These are phyloP conservation scores for Cucurbita maxima DNA, from an alignment of 306 rosid species.

Conservation along the genomic window DNA sequence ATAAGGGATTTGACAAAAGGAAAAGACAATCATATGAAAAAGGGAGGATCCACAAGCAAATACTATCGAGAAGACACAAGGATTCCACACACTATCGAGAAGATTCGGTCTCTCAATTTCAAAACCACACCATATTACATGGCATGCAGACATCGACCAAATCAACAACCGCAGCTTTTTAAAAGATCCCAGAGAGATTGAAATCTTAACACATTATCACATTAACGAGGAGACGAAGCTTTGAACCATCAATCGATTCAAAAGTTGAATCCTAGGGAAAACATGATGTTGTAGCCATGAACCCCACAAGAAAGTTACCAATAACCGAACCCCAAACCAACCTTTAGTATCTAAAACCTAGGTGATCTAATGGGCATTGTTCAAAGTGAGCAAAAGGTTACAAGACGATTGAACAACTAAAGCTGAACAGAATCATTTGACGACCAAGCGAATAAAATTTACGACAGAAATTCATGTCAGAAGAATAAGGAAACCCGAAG, in stretches of 20 bases:
- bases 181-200: background rate
- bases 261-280: background rate
- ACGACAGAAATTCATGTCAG: background rate
- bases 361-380: background rate
- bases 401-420: background rate
- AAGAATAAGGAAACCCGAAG: background rate
- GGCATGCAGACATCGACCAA: background rate
- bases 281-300: no score
- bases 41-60: background rate
- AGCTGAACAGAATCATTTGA: background rate
- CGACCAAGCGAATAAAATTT: background rate
- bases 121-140: background rate
- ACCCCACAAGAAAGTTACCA: background rate
- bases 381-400: background rate
- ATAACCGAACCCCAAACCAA: background rate
- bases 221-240: background rate
- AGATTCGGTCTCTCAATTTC: background rate
- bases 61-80: background rate
- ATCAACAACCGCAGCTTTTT: background rate
- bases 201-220: background rate
- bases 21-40: background rate
- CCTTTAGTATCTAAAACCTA: background rate
- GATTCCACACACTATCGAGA: background rate
- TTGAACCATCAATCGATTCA: background rate
- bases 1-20: background rate